Base-by-base conservation (phyloP, 2,329 filamentous ascomycete species). In the Trichoderma sp. region DNA sequence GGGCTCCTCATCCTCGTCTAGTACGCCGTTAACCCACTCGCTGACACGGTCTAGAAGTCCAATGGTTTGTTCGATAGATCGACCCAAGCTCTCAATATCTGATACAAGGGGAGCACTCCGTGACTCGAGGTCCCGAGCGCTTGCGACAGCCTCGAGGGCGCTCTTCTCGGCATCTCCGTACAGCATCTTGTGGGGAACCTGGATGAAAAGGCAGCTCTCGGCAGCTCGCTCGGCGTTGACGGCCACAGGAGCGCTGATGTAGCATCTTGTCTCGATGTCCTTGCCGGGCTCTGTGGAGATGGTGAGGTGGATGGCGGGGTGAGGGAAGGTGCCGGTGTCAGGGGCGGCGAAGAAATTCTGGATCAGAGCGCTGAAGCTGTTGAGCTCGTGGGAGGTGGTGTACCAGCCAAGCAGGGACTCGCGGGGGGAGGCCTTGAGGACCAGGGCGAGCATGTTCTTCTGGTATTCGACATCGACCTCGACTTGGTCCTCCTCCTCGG, bases 381-480 rank as follows among this genome's bases (percentile, higher is more conserved):
- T 98, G 80, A 99, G 90, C 84, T 98, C 95, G 82, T 93, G 92
- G 80, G 93, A 95, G 64, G 96, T 99, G 75, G 96, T 97, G 86
- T 99, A 99, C 96, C 96, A 99, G 80, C 96, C 96, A 74, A 99
- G 92, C 72, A 99, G 89, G 70, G 94, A 90, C 84, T 99, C 96
- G 83, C 94, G 93, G 65, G 96, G 96, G 83, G 94, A 93, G 72
- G 95, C 95, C 85, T 95, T 95, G 77, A 98, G 90, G 82, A 97
- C 95, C 78, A 99, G 87, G 73, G 93, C 92, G 72, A 98, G 91
- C 96, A 99, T 99, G 83, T 95, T 95, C 89, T 98, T 98, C 86
- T 99, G 96, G 85, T 98, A 99, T 84, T 99, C 96, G 88, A 99
- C 97, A 82, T 99, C 96, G 75, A 99, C 96, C 84, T 99, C 96